Base-by-base conservation (phyloP, 2,329 filamentous ascomycete species). In the Piedraia hortae region DNA sequence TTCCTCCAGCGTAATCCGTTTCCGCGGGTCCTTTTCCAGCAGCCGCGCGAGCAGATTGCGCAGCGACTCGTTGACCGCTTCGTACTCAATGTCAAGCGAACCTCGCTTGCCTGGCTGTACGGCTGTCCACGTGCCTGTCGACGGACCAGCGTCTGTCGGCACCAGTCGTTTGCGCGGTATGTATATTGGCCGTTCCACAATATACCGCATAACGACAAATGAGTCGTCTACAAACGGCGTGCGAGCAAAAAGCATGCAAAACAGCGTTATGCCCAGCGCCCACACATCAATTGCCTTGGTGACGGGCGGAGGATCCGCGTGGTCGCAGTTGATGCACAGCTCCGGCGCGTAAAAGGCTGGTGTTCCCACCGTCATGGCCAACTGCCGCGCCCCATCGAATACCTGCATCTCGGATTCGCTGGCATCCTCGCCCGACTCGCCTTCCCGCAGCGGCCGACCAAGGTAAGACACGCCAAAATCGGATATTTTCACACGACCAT, bases 391-490 rank as follows among this genome's bases (percentile, higher is more conserved):
- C 41, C 91, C 77, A 34, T 91, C 80, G 26, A 89, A 65, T 37
- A 89, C 75, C 18, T 64, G 66, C 6, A 74, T 72, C 42, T 91
- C 80, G 50, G 67, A 46, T 26, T 78, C 70, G 26, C 75, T 38
- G 22, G 42, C 69, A 16, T 65, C 59, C 35, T 88, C 75, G 23
- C 72, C 73, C 7, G 26, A 18, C 14, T 44, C 39, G 17, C 31
- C 37, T 20, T 89, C 75, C 17, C 74, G 61, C 26, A 80, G 72
- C 2, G 77, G 77, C 22, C 77, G 66, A 13, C 85, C 85, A 30
- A 97, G 75, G 44, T 93, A 97, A 1, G 85, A 97, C 2, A 97
- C 85, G 14, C 85, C 85, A 50, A 97, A 97, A 40, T 97, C 85
- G 4, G 85, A 93, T 28, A 97, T 97, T 53, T 97, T 97, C 38